Evolutionary conservation across 2,329 filamentous ascomycete genomes (phyloP), one percentile per base, ranked within the genome.

Genomic region (Neocatenulostroma microsporum): DNA sequence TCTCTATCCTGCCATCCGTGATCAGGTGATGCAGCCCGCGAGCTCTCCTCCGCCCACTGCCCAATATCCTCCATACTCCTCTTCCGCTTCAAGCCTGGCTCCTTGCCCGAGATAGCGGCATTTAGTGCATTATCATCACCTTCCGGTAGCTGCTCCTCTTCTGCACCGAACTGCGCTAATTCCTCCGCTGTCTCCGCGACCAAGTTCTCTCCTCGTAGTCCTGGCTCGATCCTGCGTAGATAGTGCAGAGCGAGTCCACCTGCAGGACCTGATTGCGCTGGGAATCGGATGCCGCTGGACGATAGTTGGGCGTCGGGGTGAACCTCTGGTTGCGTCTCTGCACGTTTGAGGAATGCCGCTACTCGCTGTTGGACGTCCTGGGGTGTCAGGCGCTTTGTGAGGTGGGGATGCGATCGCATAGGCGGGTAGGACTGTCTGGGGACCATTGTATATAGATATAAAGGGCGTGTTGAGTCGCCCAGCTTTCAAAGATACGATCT

Each of bases 221-320:
- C 72, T 4, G 66, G 65, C 44, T 70, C 68, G 7, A 76, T 66
- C 31, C 73, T 63, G 24, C 66, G 60, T 30, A 76, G 53, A 47
- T 74, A 70, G 50, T 73, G 68, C 35, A 76, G 59, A 11, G 66
- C 60, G n/a, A 73, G 58, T 6, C 67, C 64, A 27, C 69, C 67
- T 13, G 48, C 51, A 1, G 64, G 58, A 2, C 68, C 68, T 31
- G 60, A 59, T 30, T 63, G 54, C 12, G 64, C 57, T 15, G 59
- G 56, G 49, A 64, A 68, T 10, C 54, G 52, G 5, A 68, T 58
- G 29, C 66, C 66, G 17, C 56, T 56, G 8, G 60, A 53, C 12
- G 57, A 62, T 27, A 70, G 61, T 31, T 64, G 54, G 26, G 65
- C 62, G 41, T 71, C 68, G 0, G 69, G 69, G 49, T 72, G 68